phyloP scores from a whole-genome alignment of 805 yeast genomes.

The Blastobotrys mokoenaii region DNA sequence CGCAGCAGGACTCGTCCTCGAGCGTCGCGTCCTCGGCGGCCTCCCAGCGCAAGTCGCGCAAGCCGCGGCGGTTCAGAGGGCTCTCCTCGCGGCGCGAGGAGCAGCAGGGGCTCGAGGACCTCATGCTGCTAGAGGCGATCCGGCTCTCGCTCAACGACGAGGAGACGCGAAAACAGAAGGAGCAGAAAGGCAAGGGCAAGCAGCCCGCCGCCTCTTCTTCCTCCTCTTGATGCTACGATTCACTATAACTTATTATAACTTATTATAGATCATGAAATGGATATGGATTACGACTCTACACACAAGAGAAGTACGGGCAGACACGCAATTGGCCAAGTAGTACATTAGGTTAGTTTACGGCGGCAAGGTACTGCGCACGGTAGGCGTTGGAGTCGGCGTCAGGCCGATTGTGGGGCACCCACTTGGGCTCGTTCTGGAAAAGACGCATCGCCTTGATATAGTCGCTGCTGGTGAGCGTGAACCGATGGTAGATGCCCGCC shows the following conservation, averaged over 20 bases:
- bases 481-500: slow-evolving; percentile 90
- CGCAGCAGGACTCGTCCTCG: slow-evolving; percentile 5
- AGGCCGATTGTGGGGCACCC: slow-evolving; percentile 81
- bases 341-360: background rate
- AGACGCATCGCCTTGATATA: slow-evolving; percentile 71
- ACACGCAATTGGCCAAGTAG: background rate
- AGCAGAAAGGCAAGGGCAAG: background rate
- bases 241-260: too few relatives aligned
- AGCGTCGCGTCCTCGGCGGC: slow-evolving; percentile 3
- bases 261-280: too few relatives aligned
- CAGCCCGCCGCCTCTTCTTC: too few relatives aligned
- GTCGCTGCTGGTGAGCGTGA: slow-evolving; percentile 59
- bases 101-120: slow-evolving; percentile 49
- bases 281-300: too few relatives aligned
- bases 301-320: too few relatives aligned
- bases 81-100: slow-evolving; percentile 12
- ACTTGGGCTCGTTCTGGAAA: slow-evolving; percentile 91
- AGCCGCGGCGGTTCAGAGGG: slow-evolving; percentile 18
- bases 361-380: slow-evolving; percentile 36
- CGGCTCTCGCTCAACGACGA: slow-evolving; percentile 39
- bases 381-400: slow-evolving; percentile 37
- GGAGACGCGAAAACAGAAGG: background rate
- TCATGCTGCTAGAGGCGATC: slow-evolving; percentile 81
- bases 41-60: slow-evolving; percentile 5
- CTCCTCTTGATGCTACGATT: too few relatives aligned